Conservation (phyloP, 768 basidiomycete species). For the Boletus vermiculosoides region DNA sequence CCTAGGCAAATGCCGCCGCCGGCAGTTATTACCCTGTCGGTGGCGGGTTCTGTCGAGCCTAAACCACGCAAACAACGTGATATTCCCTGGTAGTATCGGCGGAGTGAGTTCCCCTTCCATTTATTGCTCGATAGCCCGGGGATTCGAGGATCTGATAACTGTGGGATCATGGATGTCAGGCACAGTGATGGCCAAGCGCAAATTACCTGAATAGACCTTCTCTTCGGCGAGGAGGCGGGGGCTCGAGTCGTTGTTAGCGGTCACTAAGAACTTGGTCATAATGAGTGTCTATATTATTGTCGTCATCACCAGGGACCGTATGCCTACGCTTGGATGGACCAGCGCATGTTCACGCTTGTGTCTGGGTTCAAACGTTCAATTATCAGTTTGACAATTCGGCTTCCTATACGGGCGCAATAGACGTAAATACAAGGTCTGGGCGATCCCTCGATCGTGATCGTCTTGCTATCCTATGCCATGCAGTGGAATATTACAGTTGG, state of each 20-base stretch:
- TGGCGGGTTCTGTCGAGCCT: constrained; percentile 4
- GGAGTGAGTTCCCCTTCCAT: not conserved
- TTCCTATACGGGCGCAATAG: constrained; percentile 4
- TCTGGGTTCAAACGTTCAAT: not conserved
- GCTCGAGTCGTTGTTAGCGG: constrained; percentile 8
- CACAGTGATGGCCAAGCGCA: constrained; percentile 13
- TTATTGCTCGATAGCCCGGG: constrained; percentile 6
- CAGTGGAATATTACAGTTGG: not conserved
- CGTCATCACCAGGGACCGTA: not conserved
- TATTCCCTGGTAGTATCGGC: not conserved
- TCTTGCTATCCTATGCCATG: not conserved
- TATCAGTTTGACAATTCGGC: not conserved
- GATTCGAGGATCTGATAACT: constrained; percentile 5
- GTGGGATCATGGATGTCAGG: constrained; percentile 13
- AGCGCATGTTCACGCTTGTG: not conserved
- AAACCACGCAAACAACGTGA: constrained; percentile 2
- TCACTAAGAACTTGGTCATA: not conserved
- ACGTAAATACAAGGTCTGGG: constrained; percentile 3
- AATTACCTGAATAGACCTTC: not conserved
- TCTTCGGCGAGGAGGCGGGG: constrained; percentile 1
- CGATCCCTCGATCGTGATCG: constrained; percentile 23
- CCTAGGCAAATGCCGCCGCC: constrained; percentile 1
- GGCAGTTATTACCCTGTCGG: not conserved
- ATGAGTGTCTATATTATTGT: not conserved
- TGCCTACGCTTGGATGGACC: not conserved